These are phyloP conservation scores for Lecanoromycetidae sp. DNA, from an alignment of 2,329 filamentous ascomycete species.

Conservation along the genomic window DNA sequence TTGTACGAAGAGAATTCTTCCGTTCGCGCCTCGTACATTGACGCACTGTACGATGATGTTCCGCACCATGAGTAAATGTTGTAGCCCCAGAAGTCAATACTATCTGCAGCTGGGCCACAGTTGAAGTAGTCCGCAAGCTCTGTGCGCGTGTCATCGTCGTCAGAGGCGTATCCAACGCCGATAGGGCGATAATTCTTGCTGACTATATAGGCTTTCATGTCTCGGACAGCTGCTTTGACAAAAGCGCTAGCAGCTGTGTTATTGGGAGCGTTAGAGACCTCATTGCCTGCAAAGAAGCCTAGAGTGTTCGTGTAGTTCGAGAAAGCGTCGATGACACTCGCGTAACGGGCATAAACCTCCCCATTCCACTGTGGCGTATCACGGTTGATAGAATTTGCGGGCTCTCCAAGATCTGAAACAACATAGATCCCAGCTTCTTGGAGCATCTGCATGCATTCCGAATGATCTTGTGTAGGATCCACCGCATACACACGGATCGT, in stretches of 20 bases:
- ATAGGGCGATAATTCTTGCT: constrained; percentile 62
- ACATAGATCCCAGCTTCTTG: constrained; percentile 86
- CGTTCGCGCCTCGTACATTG: constrained; percentile 72
- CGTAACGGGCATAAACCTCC: constrained; percentile 69
- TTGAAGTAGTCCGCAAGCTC: constrained; percentile 89
- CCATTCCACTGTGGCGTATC: constrained; percentile 67
- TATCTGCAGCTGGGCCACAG: constrained; percentile 53
- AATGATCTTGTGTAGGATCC: constrained; percentile 66
- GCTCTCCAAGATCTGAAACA: constrained; percentile 79
- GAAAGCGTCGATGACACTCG: constrained; percentile 67
- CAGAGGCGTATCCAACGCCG: constrained; percentile 90
- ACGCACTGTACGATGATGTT: constrained; percentile 60
- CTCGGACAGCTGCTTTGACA: constrained; percentile 94
- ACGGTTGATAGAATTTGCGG: constrained; percentile 72
- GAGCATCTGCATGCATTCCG: constrained; percentile 71
- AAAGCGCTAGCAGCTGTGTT: constrained; percentile 87
- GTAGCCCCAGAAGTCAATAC: constrained; percentile 98
- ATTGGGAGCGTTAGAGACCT: constrained; percentile 78
- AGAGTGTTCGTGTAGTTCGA: constrained; percentile 78
- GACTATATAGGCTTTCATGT: constrained; percentile 91
- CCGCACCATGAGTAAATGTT: constrained; percentile 99
- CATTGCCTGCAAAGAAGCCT: constrained; percentile 97
- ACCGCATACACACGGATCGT: constrained; percentile 91
- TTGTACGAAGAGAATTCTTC: constrained; percentile 80
- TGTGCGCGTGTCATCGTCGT: constrained; percentile 77